Percentiles rank a stretch among this genome's conserved stretches.
Conservation (phyloP, 2,329 filamentous ascomycete genomes). For the Epichloe gansuensis region DNA sequence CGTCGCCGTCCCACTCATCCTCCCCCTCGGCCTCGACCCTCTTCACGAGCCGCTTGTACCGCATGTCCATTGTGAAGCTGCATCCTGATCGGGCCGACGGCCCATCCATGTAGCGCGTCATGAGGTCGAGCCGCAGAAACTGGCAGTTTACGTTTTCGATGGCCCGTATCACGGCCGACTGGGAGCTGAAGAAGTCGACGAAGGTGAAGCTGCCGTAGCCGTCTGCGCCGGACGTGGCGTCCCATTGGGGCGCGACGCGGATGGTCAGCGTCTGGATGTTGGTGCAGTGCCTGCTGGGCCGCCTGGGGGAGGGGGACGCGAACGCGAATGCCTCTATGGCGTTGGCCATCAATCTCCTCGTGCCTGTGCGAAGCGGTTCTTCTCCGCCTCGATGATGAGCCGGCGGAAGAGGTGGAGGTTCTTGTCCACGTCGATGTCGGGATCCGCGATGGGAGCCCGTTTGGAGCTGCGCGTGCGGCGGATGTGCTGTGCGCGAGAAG, state of each 20-base stretch:
- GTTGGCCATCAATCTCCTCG: conserved; percentile 18
- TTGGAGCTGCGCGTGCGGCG: not conserved
- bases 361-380: conserved; percentile 21
- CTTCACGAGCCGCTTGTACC: not conserved
- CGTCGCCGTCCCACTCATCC: conserved; percentile 12
- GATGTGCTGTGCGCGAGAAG: not conserved
- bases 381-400: conserved; percentile 30
- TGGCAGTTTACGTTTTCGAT: conserved; percentile 23
- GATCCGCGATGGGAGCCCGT: not conserved
- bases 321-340: conserved; percentile 25
- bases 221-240: conserved; percentile 1
- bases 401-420: conserved; percentile 28
- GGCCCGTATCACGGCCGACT: conserved; percentile 17
- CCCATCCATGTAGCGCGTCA: conserved; percentile 8
- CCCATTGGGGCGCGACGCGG: conserved; percentile 21
- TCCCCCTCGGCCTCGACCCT: not conserved
- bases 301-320: conserved; percentile 5
- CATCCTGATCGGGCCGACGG: not conserved
- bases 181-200: conserved; percentile 21
- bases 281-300: conserved; percentile 4
- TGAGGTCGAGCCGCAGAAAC: conserved; percentile 23
- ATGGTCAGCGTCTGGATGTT: conserved; percentile 30
- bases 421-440: conserved; percentile 19
- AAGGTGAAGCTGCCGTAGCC: conserved; percentile 18
- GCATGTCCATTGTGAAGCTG: conserved; percentile 10